Conservation (phyloP, 495 filamentous ascomycete species). For the Xylaria longipes region DNA sequence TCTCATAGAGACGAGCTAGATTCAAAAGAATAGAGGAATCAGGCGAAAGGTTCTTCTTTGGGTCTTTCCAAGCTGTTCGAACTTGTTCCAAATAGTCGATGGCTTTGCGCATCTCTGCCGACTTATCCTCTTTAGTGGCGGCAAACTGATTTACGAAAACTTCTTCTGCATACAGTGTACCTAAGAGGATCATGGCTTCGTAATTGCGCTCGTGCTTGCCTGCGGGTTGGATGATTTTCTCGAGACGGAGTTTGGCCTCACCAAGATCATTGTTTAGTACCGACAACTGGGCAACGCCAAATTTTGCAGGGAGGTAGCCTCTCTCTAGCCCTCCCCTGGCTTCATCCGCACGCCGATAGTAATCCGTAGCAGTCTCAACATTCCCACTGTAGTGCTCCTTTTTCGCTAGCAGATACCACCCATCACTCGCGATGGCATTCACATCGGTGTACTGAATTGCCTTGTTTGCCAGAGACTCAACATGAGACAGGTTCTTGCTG, state of each 20-base stretch:
- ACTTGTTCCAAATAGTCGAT: constrained; percentile 81
- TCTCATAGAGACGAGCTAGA: constrained; percentile 88
- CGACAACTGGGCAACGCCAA: constrained; percentile 87
- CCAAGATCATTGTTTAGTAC: constrained; percentile 83
- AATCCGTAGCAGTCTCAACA: constrained; percentile 71
- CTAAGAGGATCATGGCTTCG: constrained; percentile 91
- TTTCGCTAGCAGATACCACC: constrained; percentile 90
- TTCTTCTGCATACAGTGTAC: constrained; percentile 90
- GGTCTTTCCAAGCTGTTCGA: constrained; percentile 87
- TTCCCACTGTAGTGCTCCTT: constrained; percentile 83
- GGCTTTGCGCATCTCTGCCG: constrained; percentile 79
- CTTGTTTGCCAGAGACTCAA: constrained; percentile 86
- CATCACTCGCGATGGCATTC: constrained; percentile 92
- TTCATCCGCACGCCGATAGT: constrained; percentile 85
- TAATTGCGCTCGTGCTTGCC: constrained; percentile 65
- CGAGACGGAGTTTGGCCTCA: constrained; percentile 89
- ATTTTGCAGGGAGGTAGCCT: constrained; percentile 90
- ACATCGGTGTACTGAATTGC: constrained; percentile 96
- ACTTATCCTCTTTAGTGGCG: constrained; percentile 85
- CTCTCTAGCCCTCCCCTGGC: constrained; percentile 86
- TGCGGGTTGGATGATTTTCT: constrained; percentile 86
- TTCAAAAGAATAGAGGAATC: constrained; percentile 93
- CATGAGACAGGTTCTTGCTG: constrained; percentile 73
- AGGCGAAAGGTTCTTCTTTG: constrained; percentile 75
- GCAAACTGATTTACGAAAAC: constrained; percentile 78